Percentiles rank a stretch among this genome's conserved stretches.
Conservation (phyloP, 2,329 filamentous ascomycete genomes). For the Parafenestella ontariensis region DNA sequence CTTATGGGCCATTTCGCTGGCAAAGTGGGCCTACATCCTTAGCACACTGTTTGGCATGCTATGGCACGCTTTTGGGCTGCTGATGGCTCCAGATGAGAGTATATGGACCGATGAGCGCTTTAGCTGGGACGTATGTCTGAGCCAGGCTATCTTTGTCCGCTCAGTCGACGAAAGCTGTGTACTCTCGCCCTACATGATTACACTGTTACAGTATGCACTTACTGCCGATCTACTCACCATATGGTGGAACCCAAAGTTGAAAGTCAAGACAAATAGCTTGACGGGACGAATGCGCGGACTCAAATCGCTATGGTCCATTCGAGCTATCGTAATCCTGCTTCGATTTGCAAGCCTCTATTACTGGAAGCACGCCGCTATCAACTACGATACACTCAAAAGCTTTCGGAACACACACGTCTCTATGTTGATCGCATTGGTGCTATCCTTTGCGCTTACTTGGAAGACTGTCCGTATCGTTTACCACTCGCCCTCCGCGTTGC, state of each 20-base stretch:
- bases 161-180: conserved; percentile 38
- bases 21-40: conserved; percentile 51
- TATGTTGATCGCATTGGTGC: conserved; percentile 52
- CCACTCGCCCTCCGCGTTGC: conserved; percentile 45
- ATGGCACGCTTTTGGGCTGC: conserved; percentile 45
- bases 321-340: conserved; percentile 64
- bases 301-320: conserved; percentile 70
- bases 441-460: conserved; percentile 47
- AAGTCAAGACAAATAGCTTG: conserved; percentile 67
- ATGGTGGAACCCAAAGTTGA: conserved; percentile 75
- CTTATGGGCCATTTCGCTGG: conserved; percentile 55
- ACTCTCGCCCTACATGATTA: conserved; percentile 23
- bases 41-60: conserved; percentile 42
- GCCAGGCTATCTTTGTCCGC: conserved; percentile 24
- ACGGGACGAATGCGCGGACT: conserved; percentile 62
- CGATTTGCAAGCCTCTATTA: conserved; percentile 55
- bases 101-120: conserved; percentile 7
- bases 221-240: conserved; percentile 59
- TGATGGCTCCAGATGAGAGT: conserved; percentile 22
- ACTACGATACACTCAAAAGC: conserved; percentile 29
- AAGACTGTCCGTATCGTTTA: conserved; percentile 65
- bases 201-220: conserved; percentile 48
- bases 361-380: conserved; percentile 28
- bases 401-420: conserved; percentile 63
- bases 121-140: conserved; percentile 27